Percentiles rank a stretch among this genome's conserved stretches.
These are phyloP conservation scores for Leptomonas seymouri DNA, from an alignment of 208 protist genomes.

Conservation along the genomic window DNA sequence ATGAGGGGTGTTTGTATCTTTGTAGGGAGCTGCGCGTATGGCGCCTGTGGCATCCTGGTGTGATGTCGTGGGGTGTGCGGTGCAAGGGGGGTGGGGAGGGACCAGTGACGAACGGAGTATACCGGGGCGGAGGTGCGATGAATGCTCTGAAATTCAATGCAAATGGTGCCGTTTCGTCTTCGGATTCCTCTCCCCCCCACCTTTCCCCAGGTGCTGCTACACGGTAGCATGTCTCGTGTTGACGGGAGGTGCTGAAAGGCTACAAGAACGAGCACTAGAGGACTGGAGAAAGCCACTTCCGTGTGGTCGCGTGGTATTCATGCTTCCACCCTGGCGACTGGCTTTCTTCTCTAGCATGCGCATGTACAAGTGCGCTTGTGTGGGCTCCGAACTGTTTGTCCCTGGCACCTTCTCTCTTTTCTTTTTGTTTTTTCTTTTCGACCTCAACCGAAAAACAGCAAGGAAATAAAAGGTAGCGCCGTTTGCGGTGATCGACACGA, in stretches of 20 bases:
- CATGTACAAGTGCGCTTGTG: neutral
- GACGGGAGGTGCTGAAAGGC: slow-evolving; percentile 1
- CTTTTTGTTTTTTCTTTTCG: slow-evolving; percentile 5
- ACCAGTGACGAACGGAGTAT: too few species aligned
- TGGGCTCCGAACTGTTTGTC: neutral
- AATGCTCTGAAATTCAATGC: too few species aligned
- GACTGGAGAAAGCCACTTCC: neutral
- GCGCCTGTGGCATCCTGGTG: neutral
- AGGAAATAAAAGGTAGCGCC: neutral
- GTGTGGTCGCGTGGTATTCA: neutral
- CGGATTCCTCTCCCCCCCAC: neutral
- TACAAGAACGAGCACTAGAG: neutral
- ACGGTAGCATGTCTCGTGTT: slow-evolving; percentile 18
- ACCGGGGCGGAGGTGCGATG: neutral
- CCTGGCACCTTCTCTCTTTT: neutral
- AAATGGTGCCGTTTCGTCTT: too few species aligned
- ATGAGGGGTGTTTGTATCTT: slow-evolving; percentile 5
- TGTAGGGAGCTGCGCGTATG: slow-evolving; percentile 5
- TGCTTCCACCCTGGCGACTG: neutral
- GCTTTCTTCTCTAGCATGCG: too few species aligned
- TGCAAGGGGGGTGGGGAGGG: neutral
- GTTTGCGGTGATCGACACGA: too few species aligned
- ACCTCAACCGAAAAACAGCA: slow-evolving; percentile 1
- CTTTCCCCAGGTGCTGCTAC: neutral
- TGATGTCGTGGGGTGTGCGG: neutral